A percentile compares a stretch with the other conserved stretches of the same genome.
These are phyloP conservation scores for Berberis vulgaris DNA, from an alignment of 164 flowering plant species.

Conservation along the genomic window DNA sequence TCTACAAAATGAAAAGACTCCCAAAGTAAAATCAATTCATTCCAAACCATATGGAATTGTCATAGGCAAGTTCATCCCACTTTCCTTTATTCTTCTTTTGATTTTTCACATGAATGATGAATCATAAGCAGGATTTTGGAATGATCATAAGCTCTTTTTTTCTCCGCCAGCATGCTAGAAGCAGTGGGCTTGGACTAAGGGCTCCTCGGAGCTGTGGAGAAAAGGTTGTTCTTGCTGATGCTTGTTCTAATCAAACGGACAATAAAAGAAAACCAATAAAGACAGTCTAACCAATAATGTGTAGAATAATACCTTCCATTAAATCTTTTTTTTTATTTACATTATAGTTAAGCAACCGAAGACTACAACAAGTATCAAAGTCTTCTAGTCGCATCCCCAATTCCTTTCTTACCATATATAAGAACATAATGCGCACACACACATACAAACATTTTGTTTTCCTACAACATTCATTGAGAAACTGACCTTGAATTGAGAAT, in stretches of 20 bases:
- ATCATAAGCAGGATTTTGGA: no score
- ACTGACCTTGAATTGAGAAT: constrained; percentile 99
- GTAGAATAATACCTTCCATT: constrained; percentile 1
- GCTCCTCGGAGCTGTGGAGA: no score
- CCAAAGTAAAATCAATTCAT: no score
- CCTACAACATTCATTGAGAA: constrained; percentile 11
- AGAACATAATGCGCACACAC: neutral
- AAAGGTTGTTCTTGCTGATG: no score
- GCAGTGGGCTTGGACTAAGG: no score
- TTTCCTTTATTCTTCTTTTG: no score
- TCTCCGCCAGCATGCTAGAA: no score
- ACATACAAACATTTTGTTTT: neutral
- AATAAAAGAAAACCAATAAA: neutral
- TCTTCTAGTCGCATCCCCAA: neutral
- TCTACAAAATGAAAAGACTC: no score
- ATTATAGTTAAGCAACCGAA: constrained; percentile 10
- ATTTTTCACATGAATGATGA: no score
- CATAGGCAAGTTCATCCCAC: no score
- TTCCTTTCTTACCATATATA: neutral
- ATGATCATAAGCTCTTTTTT: no score
- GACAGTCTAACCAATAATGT: neutral
- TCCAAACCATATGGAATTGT: no score
- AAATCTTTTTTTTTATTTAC: constrained; percentile 9
- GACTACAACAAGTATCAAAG: neutral
- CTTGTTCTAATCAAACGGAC: neutral